Conservation (phyloP, 257 asterid genomes). For the Handroanthus guayacan region DNA sequence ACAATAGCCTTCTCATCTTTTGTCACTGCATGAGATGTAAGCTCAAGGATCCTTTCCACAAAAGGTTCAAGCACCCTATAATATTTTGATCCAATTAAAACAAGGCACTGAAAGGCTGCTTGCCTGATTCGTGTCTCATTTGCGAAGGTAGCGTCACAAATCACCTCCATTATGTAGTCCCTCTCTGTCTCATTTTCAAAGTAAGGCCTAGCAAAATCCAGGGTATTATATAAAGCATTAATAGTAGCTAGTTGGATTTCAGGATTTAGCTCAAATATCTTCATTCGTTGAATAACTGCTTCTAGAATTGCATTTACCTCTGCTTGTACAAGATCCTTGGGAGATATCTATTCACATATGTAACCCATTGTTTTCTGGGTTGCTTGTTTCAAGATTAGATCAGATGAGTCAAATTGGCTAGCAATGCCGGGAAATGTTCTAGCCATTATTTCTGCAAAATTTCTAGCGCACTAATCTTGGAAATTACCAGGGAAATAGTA, state of each 20-base stretch:
- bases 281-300: constrained; percentile 81
- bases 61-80: constrained; percentile 68
- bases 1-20: constrained; percentile 71
- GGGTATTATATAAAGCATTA: constrained; percentile 70
- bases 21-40: constrained; percentile 71
- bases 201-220: constrained; percentile 81
- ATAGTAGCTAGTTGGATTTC: constrained; percentile 73
- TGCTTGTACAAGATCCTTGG: constrained; percentile 63
- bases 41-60: constrained; percentile 66
- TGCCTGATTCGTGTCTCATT: constrained; percentile 63
- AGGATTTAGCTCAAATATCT: constrained; percentile 52
- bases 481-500: constrained; percentile 73
- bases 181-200: constrained; percentile 76
- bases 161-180: constrained; percentile 70
- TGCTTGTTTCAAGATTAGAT: constrained; percentile 61
- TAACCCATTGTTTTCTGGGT: constrained; percentile 74
- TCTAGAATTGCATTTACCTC: constrained; percentile 72
- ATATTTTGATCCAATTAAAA: constrained; percentile 69
- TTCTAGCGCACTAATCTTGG: constrained; percentile 71
- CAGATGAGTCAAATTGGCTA: constrained; percentile 63
- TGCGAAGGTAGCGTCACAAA: constrained; percentile 70
- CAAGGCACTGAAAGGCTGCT: constrained; percentile 78
- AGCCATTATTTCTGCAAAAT: constrained; percentile 74
- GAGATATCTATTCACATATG: constrained; percentile 75
- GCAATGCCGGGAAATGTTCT: constrained; percentile 60